Conservation (phyloP, 371 early-diverging fungal species). For the Cokeromyces recurvatus region DNA sequence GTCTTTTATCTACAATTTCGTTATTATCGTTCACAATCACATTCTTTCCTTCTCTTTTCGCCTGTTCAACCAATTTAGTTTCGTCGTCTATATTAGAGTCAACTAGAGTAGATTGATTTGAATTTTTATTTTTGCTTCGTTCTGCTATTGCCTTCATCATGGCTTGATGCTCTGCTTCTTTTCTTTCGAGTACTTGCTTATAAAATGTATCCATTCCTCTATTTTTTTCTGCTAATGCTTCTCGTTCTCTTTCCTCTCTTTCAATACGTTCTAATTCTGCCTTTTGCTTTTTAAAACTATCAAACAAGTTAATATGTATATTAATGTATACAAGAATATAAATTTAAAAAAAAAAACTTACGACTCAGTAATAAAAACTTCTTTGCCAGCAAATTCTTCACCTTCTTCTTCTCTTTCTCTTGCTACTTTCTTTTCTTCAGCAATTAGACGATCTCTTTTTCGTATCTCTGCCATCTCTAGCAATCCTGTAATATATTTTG, state of each 20-base stretch:
- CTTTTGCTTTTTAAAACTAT: slow-evolving; percentile 71
- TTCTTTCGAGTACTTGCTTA: slow-evolving; percentile 37
- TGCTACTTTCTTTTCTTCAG: slow-evolving; percentile 75
- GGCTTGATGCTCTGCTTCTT: slow-evolving; percentile 33
- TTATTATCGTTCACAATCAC: slow-evolving; percentile 69
- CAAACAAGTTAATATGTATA: background rate
- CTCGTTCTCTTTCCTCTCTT: slow-evolving; percentile 73
- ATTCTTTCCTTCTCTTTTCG: slow-evolving; percentile 41
- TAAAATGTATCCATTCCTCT: slow-evolving; percentile 42
- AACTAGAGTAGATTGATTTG: background rate
- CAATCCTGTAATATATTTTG: slow-evolving; percentile 78
- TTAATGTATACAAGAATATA: background rate
- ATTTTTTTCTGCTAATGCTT: slow-evolving; percentile 34
- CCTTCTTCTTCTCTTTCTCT: slow-evolving; percentile 64
- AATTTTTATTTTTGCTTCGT: background rate
- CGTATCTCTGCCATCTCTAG: slow-evolving; percentile 74
- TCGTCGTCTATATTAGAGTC: slow-evolving; percentile 11
- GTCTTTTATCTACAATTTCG: slow-evolving; percentile 78
- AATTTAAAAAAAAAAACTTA: slow-evolving; percentile 26
- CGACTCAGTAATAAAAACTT: slow-evolving; percentile 83
- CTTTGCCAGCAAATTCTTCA: slow-evolving; percentile 61
- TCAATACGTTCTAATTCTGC: slow-evolving; percentile 76
- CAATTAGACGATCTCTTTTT: slow-evolving; percentile 78
- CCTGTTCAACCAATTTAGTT: slow-evolving; percentile 33
- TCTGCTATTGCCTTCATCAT: slow-evolving; percentile 30